Conservation (phyloP, 2,329 filamentous ascomycete genomes). For the Diaporthe ilicicola region DNA sequence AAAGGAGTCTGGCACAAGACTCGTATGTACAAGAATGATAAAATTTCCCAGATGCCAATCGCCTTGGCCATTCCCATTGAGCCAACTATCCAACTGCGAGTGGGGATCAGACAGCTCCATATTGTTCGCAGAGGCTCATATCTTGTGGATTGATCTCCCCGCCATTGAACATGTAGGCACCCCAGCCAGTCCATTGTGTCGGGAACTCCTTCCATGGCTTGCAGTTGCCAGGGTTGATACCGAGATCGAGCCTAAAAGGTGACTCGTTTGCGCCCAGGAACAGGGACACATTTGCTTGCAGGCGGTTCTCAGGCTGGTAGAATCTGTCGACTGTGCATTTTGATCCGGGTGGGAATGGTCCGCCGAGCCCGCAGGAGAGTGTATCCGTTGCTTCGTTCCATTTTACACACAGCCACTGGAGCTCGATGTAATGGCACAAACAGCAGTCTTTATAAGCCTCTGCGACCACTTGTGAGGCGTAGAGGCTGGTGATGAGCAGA, state of each 20-base stretch:
- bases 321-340: slow-evolving; percentile 14
- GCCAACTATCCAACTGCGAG: background rate
- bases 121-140: background rate
- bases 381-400: background rate
- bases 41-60: no score
- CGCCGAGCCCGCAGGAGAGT: slow-evolving; percentile 8
- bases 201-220: slow-evolving; percentile 14
- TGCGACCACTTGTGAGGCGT: background rate
- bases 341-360: background rate
- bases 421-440: background rate
- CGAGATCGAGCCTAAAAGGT: background rate
- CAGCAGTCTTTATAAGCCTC: background rate
- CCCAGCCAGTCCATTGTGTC: slow-evolving; percentile 9
- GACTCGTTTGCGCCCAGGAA: background rate
- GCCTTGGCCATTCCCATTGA: background rate
- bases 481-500: background rate
- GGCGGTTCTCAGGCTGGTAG: slow-evolving; percentile 10
- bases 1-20: background rate
- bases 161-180: slow-evolving; percentile 4
- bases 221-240: slow-evolving; percentile 3
- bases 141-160: background rate
- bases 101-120: background rate
- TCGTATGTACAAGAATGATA: background rate
- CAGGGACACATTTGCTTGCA: background rate
- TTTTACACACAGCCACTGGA: slow-evolving; percentile 14